phyloP scores from a whole-genome alignment of 768 basidiomycete genomes.

The Tricholoma flavovirens region DNA sequence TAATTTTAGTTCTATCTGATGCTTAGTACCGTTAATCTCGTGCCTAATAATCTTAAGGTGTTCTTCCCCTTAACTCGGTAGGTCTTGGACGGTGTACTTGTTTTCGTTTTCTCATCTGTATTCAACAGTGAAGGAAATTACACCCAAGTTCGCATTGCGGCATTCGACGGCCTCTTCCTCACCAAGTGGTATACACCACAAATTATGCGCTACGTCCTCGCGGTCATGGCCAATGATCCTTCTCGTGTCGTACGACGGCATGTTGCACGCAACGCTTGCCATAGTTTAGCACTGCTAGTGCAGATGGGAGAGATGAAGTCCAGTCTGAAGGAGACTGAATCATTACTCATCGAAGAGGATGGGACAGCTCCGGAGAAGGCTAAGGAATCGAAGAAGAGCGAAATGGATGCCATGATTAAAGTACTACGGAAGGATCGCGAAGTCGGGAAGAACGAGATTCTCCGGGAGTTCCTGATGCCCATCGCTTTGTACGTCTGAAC shows the following conservation, averaged over 20 bases:
- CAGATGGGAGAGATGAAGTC: slow-evolving; percentile 90
- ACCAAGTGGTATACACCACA: slow-evolving; percentile 82
- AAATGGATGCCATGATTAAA: slow-evolving; percentile 81
- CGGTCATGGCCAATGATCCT: slow-evolving; percentile 81
- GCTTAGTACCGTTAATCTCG: slow-evolving; percentile 67
- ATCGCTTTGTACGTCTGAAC: slow-evolving; percentile 58
- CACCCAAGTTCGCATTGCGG: slow-evolving; percentile 83
- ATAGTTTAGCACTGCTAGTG: slow-evolving; percentile 79
- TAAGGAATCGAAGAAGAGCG: slow-evolving; percentile 76
- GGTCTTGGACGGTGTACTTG: slow-evolving; percentile 13
- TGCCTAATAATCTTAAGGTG: slow-evolving; percentile 67
- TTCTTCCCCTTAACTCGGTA: slow-evolving; percentile 91
- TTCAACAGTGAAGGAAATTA: slow-evolving; percentile 85
- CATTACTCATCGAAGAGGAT: slow-evolving; percentile 82
- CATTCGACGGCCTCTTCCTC: slow-evolving; percentile 91
- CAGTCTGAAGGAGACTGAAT: slow-evolving; percentile 64
- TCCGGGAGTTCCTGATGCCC: slow-evolving; percentile 78
- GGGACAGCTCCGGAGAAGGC: slow-evolving; percentile 64
- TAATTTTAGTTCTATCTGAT: slow-evolving; percentile 67
- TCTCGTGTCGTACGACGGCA: slow-evolving; percentile 81
- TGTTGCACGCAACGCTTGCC: slow-evolving; percentile 79
- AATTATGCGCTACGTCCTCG: slow-evolving; percentile 83
- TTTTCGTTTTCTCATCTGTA: slow-evolving; percentile 6
- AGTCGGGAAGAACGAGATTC: slow-evolving; percentile 70
- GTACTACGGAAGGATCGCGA: slow-evolving; percentile 83